Evolutionary conservation across 345 rosid species (phyloP).

Genomic region (Carallia pectinifolia): DNA sequence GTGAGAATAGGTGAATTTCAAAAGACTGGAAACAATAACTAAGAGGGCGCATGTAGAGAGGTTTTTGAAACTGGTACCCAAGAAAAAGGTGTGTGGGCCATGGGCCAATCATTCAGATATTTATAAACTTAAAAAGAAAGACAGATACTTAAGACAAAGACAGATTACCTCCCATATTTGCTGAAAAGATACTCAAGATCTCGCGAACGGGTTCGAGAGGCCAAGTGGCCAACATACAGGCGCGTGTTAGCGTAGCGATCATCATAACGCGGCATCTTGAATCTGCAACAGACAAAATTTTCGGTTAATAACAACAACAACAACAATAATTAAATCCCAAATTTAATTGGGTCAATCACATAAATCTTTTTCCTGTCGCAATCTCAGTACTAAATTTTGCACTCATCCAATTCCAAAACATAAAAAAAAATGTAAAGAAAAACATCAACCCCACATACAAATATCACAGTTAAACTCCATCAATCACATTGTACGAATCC

Average conservation of each 20-base stretch:
- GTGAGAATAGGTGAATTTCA: background rate
- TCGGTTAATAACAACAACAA: background rate
- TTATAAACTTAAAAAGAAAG: too few relatives aligned
- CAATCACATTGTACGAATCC: too few relatives aligned
- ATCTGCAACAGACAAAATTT: constrained; percentile 19
- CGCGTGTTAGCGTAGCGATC: constrained; percentile 65
- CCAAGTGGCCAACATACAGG: constrained; percentile 71
- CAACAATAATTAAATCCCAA: background rate
- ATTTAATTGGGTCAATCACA: too few relatives aligned
- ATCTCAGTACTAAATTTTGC: too few relatives aligned
- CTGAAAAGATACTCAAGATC: constrained; percentile 70
- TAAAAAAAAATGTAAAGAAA: too few relatives aligned
- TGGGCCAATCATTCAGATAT: background rate
- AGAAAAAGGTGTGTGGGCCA: background rate
- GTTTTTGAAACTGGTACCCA: background rate
- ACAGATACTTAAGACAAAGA: background rate
- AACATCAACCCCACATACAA: too few relatives aligned
- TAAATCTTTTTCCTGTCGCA: too few relatives aligned
- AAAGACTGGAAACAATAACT: background rate
- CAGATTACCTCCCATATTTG: constrained; percentile 69
- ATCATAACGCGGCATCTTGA: constrained; percentile 71
- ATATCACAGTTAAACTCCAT: too few relatives aligned
- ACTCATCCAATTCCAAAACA: too few relatives aligned
- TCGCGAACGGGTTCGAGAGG: constrained; percentile 62
- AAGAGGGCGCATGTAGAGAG: background rate